Evolutionary conservation across 768 basidiomycete genomes (phyloP).

Genomic region (Filobasidium floriforme): DNA sequence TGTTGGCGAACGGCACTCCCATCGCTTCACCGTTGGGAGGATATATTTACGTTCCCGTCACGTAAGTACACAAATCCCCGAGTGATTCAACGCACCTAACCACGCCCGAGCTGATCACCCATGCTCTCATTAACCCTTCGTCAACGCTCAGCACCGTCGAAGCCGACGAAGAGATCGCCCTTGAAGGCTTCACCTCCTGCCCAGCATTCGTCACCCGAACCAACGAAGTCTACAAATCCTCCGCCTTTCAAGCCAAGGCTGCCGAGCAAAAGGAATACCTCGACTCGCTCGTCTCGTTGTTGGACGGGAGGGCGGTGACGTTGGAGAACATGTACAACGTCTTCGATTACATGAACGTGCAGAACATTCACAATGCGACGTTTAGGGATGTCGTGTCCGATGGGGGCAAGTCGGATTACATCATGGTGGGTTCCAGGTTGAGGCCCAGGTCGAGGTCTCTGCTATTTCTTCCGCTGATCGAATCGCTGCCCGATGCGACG

Average conservation of each 20-base stretch:
- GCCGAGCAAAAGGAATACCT: constrained; percentile 23
- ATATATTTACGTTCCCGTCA: constrained; percentile 76
- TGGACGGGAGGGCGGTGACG: constrained; percentile 27
- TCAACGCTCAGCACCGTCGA: constrained; percentile 59
- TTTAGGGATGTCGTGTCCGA: constrained; percentile 53
- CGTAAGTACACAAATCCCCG: constrained; percentile 23
- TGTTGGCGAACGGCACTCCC: constrained; percentile 60
- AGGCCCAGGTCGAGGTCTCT: not conserved
- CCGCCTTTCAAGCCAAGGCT: constrained; percentile 22
- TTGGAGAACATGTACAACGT: constrained; percentile 44
- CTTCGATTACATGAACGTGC: constrained; percentile 68
- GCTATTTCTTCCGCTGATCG: no score
- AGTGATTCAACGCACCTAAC: not conserved
- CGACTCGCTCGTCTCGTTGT: constrained; percentile 18
- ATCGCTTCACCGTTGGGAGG: constrained; percentile 58
- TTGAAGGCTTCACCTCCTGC: constrained; percentile 63
- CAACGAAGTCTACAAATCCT: constrained; percentile 59
- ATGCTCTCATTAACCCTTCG: not conserved
- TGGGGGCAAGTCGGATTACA: not conserved
- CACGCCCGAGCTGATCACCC: not conserved
- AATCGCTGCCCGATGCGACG: no score
- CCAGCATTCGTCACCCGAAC: constrained; percentile 36
- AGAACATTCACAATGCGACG: constrained; percentile 67
- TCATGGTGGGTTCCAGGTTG: constrained; percentile 11
- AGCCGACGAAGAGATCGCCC: constrained; percentile 55